These are phyloP conservation scores for Blastocystis sp. DNA, from an alignment of 352 stramenopile genomes.

Conservation along the genomic window DNA sequence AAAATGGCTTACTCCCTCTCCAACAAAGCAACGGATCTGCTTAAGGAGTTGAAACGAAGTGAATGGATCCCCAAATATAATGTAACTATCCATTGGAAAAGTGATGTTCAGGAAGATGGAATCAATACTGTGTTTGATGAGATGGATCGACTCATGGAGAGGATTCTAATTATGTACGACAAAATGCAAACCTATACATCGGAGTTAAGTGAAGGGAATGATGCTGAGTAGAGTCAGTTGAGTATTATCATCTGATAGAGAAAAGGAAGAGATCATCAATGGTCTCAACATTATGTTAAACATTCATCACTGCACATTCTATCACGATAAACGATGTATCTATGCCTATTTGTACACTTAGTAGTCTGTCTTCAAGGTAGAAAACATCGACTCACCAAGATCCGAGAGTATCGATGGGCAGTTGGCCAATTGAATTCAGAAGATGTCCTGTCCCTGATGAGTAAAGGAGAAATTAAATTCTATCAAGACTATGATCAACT, in stretches of 20 bases:
- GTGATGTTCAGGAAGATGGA: conserved; percentile 23
- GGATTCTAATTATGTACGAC: conserved; percentile 22
- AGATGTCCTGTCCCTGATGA: not conserved
- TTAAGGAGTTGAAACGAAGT: conserved; percentile 51
- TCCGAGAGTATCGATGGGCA: conserved; percentile 27
- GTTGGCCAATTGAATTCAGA: not conserved
- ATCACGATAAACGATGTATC: conserved; percentile 42
- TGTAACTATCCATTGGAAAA: not conserved
- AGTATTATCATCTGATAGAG: not conserved
- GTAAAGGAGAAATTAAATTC: conserved; percentile 35
- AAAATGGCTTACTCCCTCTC: conserved; percentile 44
- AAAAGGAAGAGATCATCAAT: conserved; percentile 7
- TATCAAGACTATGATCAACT: conserved; percentile 43
- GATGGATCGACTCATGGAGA: conserved; percentile 7
- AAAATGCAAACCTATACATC: conserved; percentile 1
- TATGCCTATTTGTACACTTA: conserved; percentile 39
- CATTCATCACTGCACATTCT: conserved; percentile 24
- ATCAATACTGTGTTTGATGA: conserved; percentile 48
- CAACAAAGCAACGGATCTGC: conserved; percentile 30
- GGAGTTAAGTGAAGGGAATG: not conserved
- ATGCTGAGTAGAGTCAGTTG: not conserved
- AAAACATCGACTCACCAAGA: conserved; percentile 10
- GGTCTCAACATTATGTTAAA: conserved; percentile 39
- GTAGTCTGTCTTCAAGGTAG: not conserved
- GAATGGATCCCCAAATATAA: conserved; percentile 50